phyloP scores from a whole-genome alignment of 2,329 filamentous ascomycete genomes.

The Aspergillus viridinutans region DNA sequence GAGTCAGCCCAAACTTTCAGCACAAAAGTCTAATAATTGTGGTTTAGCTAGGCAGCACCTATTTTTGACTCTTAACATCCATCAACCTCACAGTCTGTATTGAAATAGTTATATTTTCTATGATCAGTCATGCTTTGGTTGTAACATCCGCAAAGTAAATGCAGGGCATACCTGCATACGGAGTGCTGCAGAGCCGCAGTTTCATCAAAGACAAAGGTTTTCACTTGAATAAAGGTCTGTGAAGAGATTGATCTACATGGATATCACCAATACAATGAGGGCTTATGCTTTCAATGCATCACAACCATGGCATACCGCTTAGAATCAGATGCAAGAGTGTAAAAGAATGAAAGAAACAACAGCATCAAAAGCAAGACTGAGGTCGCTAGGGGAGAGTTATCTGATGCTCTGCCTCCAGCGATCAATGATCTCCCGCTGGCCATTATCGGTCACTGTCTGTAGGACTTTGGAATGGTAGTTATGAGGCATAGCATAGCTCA shows the following conservation, averaged over 20 bases:
- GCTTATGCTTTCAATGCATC: conserved; percentile 2
- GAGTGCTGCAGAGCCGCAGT: no score
- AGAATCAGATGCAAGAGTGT: conserved; percentile 5
- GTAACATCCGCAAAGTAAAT: neutral
- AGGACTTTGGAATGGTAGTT: conserved; percentile 23
- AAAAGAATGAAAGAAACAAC: conserved; percentile 5
- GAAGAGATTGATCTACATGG: conserved; percentile 11
- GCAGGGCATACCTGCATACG: neutral
- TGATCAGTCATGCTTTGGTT: neutral
- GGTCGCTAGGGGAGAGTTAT: conserved; percentile 6
- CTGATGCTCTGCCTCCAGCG: conserved; percentile 52
- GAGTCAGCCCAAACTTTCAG: neutral
- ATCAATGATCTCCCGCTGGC: conserved; percentile 55
- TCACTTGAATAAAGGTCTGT: no score
- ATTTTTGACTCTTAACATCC: neutral
- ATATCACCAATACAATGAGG: conserved; percentile 8
- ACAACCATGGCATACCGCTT: conserved; percentile 1
- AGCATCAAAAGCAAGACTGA: neutral
- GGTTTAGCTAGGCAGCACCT: no score
- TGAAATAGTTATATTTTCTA: neutral
- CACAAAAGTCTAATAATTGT: neutral
- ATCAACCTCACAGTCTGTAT: neutral
- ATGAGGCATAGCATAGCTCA: conserved; percentile 24
- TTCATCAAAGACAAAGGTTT: neutral
- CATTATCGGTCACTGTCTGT: conserved; percentile 42